phyloP scores from a whole-genome alignment of 169 alveolate genomes.

The Plasmodium sp. region DNA sequence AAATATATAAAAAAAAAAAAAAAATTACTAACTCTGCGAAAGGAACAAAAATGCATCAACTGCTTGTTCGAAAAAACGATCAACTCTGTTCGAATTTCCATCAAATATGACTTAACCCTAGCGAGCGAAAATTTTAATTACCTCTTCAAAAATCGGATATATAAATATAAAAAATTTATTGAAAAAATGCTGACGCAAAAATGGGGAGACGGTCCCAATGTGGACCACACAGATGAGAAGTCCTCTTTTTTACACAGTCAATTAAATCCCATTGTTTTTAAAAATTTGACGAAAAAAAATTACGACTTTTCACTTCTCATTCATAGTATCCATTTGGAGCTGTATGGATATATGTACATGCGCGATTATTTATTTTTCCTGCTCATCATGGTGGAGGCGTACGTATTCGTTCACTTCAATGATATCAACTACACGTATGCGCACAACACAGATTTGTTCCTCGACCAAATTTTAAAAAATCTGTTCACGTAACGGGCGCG shows the following conservation, averaged over 20 bases:
- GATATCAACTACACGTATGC: slow-evolving; percentile 39
- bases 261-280: slow-evolving; percentile 52
- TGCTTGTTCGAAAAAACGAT: slow-evolving; percentile 55
- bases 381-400: slow-evolving; percentile 36
- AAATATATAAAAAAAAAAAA: slow-evolving; percentile 37
- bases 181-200: not conserved
- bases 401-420: slow-evolving; percentile 29
- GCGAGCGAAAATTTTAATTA: slow-evolving; percentile 12
- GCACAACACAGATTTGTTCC: slow-evolving; percentile 46
- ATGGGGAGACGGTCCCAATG: not conserved
- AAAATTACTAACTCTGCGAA: slow-evolving; percentile 2
- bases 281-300: slow-evolving; percentile 22
- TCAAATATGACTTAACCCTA: slow-evolving; percentile 26
- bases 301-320: slow-evolving; percentile 46
- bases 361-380: slow-evolving; percentile 52
- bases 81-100: slow-evolving; percentile 58
- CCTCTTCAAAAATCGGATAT: slow-evolving; percentile 14
- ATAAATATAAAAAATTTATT: slow-evolving; percentile 56
- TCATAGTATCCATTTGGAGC: slow-evolving; percentile 34
- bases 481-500: slow-evolving; percentile 12
- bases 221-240: not conserved
- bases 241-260: not conserved
- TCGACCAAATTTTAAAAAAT: slow-evolving; percentile 63
- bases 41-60: slow-evolving; percentile 40
- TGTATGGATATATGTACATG: slow-evolving; percentile 46